These are phyloP conservation scores for Talaromyces amestolkiae DNA, from an alignment of 2,329 filamentous ascomycete genomes.

Conservation along the genomic window DNA sequence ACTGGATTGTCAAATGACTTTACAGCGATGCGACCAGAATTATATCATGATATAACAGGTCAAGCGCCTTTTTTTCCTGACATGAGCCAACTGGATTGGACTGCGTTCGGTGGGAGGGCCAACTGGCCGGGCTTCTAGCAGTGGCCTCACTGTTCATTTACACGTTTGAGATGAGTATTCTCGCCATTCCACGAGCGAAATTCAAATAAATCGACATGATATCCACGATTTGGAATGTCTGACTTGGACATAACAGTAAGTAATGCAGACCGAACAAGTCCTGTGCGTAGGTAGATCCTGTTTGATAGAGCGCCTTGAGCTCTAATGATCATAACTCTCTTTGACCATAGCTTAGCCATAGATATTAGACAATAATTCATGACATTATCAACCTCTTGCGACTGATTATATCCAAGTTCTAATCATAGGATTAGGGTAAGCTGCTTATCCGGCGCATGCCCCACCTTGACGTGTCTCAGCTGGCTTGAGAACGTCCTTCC, in stretches of 20 bases:
- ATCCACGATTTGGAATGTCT: neutral
- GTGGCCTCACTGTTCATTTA: neutral
- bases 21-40: neutral
- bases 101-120: slow-evolving; percentile 9
- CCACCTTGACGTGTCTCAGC: neutral
- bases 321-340: neutral
- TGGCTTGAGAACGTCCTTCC: neutral
- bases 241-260: neutral
- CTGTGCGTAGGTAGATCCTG: neutral
- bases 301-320: neutral
- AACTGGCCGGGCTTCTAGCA: slow-evolving; percentile 8
- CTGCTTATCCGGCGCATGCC: neutral
- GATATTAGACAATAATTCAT: neutral
- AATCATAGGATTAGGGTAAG: neutral
- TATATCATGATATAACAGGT: neutral
- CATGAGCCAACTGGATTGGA: slow-evolving; percentile 7
- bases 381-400: neutral
- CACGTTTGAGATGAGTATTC: too few species aligned
- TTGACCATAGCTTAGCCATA: neutral
- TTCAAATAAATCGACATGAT: too few species aligned
- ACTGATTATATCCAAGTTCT: neutral
- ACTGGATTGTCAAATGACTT: neutral
- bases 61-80: neutral
- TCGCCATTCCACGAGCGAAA: too few species aligned
- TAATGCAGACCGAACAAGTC: neutral